phyloP scores from a whole-genome alignment of 2,329 filamentous ascomycete genomes.

The Lasiodiplodia sp. region DNA sequence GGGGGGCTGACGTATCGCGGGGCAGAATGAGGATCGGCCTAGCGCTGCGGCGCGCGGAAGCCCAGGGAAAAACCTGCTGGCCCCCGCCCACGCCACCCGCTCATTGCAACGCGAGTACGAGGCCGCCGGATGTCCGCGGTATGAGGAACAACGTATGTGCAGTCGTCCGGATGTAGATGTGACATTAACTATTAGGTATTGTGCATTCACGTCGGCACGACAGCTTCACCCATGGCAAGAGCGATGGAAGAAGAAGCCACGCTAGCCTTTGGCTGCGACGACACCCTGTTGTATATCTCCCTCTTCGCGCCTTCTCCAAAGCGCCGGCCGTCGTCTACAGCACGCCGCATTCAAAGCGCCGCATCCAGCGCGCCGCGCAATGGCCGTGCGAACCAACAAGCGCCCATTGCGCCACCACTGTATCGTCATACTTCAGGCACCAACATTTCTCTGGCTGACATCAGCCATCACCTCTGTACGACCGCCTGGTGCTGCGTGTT shows the following conservation, averaged over 20 bases:
- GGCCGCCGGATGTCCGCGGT: constrained; percentile 15
- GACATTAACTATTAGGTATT: too few relatives aligned
- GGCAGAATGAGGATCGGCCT: constrained; percentile 30
- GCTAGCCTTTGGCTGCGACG: not conserved
- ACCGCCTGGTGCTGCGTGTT: not conserved
- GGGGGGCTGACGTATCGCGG: constrained; percentile 29
- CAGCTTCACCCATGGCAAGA: not conserved
- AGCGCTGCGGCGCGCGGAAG: constrained; percentile 11
- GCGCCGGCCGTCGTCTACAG: not conserved
- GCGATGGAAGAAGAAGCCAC: too few relatives aligned
- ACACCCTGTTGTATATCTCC: not conserved
- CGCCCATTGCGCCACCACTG: constrained; percentile 16
- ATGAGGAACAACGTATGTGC: not conserved
- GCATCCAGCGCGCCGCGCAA: not conserved
- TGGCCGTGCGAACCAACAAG: not conserved
- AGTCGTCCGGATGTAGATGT: too few relatives aligned
- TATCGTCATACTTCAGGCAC: constrained; percentile 21
- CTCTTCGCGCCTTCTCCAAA: not conserved
- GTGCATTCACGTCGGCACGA: too few relatives aligned
- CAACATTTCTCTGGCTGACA: constrained; percentile 11
- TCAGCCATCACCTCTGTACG: not conserved
- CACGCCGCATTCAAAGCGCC: too few relatives aligned
- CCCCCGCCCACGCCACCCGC: constrained; percentile 15
- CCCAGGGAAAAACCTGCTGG: constrained; percentile 27
- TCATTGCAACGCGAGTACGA: constrained; percentile 24